A percentile compares a stretch with the other conserved stretches of the same genome.
Conservation (phyloP, 1,284 basidiomycete species). For the Lentinus polychrous region DNA sequence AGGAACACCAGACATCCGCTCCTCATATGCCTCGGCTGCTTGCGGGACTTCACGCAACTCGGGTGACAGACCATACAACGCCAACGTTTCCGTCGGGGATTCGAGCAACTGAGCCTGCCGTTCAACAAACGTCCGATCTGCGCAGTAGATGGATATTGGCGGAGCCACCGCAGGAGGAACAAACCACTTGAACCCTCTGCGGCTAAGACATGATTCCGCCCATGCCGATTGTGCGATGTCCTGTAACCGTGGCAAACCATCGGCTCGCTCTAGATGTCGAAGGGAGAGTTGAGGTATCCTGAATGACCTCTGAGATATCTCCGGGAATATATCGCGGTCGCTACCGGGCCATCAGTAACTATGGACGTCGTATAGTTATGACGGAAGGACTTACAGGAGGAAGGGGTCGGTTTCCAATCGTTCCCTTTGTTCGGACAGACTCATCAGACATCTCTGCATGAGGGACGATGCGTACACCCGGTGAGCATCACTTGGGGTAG, state of each 20-base stretch:
- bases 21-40: slow-evolving; percentile 45
- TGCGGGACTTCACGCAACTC: slow-evolving; percentile 57
- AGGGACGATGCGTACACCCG: slow-evolving; percentile 51
- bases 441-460: slow-evolving; percentile 45
- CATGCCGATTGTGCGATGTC: slow-evolving; percentile 62
- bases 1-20: slow-evolving; percentile 55
- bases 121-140: slow-evolving; percentile 78
- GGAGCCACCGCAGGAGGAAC: slow-evolving; percentile 83
- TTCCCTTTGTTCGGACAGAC: slow-evolving; percentile 38
- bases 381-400: slow-evolving; percentile 37
- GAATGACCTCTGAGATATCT: slow-evolving; percentile 27
- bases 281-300: slow-evolving; percentile 28
- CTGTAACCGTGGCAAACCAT: slow-evolving; percentile 47
- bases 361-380: slow-evolving; percentile 9
- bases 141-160: slow-evolving; percentile 68
- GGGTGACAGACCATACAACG: slow-evolving; percentile 82
- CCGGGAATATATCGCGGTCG: slow-evolving; percentile 53
- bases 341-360: slow-evolving; percentile 25
- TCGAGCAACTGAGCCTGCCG: slow-evolving; percentile 56
- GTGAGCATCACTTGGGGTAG: slow-evolving; percentile 60
- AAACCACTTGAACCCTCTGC: slow-evolving; percentile 76
- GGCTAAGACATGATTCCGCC: slow-evolving; percentile 74
- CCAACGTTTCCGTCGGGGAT: slow-evolving; percentile 65
- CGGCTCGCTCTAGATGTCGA: slow-evolving; percentile 29
- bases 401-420: slow-evolving; percentile 38